These are phyloP conservation scores for Aspergillus novofumigatus DNA, from an alignment of 2,329 filamentous ascomycete genomes.

Conservation along the genomic window DNA sequence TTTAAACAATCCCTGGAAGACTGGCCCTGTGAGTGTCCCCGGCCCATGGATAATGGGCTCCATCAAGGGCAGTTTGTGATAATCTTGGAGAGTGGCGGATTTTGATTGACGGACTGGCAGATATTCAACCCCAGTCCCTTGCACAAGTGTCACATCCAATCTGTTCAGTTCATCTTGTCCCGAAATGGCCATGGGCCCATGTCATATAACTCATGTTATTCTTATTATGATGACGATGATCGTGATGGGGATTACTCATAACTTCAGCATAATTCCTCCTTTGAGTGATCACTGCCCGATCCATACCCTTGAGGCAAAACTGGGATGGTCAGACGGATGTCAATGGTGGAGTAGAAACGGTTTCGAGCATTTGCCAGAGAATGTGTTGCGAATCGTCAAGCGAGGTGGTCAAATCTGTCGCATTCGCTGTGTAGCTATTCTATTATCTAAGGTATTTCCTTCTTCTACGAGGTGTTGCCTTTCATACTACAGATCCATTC, in stretches of 20 bases:
- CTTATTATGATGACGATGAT: background rate
- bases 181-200: too few relatives aligned
- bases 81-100: too few relatives aligned
- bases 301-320: too few relatives aligned
- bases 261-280: background rate
- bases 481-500: background rate
- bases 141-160: background rate
- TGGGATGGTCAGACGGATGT: background rate
- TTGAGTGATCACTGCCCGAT: background rate
- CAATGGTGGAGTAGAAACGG: background rate
- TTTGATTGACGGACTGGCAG: too few relatives aligned
- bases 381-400: background rate
- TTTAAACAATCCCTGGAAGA: too few relatives aligned
- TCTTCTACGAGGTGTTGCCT: background rate
- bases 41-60: background rate
- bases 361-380: background rate
- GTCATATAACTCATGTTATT: background rate
- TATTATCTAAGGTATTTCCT: background rate
- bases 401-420: background rate
- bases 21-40: background rate
- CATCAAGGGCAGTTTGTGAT: too few relatives aligned
- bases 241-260: background rate
- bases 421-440: background rate
- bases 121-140: background rate
- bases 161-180: too few relatives aligned